Evolutionary conservation across 306 rosid genomes (phyloP), one percentile per base, ranked within the genome.

Genomic region (Vigna radiata): DNA sequence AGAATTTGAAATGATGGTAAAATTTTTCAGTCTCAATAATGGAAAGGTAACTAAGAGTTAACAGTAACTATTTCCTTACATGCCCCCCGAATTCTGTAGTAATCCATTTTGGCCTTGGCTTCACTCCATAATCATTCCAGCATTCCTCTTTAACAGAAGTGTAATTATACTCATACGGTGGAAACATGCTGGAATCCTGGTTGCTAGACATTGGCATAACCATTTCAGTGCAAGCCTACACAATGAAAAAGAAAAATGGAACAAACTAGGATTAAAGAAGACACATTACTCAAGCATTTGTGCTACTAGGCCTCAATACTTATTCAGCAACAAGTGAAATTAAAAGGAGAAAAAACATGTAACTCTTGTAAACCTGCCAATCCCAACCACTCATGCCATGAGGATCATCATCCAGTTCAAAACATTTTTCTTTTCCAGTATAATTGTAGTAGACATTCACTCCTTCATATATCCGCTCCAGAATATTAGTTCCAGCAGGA

Each of bases 201-300:
- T 83, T 77, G 58, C 93, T 77, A 60, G 97, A 85, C 95, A 89
- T 89, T 55, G 98, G 96, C 98, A 93, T 93, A 72, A 91, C 90
- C 97, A 93, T 93, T 83, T 91, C 93, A 19, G 94, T 93, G 87
- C 98, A 93, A 15, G 97, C 93, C 96, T 91, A 82, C 58, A 67
- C 43, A 68, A 75, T 21, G 39, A 9, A 54, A 50, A 72, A 39
- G 50, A 66, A 72, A 47, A 69, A 77, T 23, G 49, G 76, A 62
- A 83, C 16, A 21, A 25, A 83, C 33, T 17, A 47, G 23, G 46
- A 62, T 48, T 77, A 83, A 47, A 36, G 44, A 77, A 29, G 33
- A 80, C 73, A 68, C 70, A 61, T 65, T 60, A 77, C 53, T 68
- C 76, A 62, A 68, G 61, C 44, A 53, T 31, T 69, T 25, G n/a